Evolutionary conservation across 345 rosid species (phyloP).

Genomic region (Acer yangbiense): DNA sequence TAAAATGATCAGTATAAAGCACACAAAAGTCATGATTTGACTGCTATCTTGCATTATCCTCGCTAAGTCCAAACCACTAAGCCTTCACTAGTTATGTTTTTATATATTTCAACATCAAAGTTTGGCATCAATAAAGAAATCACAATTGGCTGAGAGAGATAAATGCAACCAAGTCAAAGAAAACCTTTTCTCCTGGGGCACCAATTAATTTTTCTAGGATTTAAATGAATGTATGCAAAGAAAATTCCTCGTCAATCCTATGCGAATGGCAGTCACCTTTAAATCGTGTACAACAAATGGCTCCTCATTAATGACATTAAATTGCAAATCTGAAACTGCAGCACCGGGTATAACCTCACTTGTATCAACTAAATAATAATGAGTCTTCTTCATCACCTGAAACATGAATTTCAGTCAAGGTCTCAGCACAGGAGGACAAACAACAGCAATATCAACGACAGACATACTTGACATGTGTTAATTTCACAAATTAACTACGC

Average conservation of each 20-base stretch:
- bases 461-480: too few relatives aligned
- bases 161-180: background rate
- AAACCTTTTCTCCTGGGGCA: background rate
- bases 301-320: constrained; percentile 72
- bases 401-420: background rate
- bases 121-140: background rate
- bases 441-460: background rate
- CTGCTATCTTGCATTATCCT: background rate
- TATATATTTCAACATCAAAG: background rate
- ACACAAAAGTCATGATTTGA: background rate
- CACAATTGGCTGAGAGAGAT: background rate
- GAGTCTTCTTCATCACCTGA: constrained; percentile 98
- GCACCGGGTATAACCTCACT: constrained; percentile 81
- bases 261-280: constrained; percentile 42
- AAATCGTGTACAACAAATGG: constrained; percentile 74
- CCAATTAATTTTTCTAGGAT: background rate
- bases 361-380: constrained; percentile 88
- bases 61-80: background rate
- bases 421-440: background rate
- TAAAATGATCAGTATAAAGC: background rate
- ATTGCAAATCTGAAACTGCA: constrained; percentile 84
- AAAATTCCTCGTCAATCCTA: background rate
- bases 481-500: too few relatives aligned
- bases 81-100: background rate
- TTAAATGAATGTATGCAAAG: background rate